Conservation (phyloP, 306 rosid genomes). For the Quercus parvula region DNA sequence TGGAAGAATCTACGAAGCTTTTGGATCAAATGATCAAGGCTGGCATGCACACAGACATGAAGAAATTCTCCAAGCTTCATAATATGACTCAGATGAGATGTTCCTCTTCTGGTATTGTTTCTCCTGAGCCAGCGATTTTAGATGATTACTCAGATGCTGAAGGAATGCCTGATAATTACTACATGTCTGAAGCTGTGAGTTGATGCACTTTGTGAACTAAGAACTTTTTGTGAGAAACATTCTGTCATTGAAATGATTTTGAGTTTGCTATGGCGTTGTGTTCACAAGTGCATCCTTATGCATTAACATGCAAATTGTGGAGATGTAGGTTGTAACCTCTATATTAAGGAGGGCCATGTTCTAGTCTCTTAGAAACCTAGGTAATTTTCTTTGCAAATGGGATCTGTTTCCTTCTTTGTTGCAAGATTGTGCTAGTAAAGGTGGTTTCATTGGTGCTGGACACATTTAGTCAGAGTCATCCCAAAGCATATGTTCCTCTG, state of each 20-base stretch:
- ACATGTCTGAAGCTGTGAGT: constrained; percentile 8
- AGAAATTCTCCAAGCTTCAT: not conserved
- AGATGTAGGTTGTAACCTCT: not conserved
- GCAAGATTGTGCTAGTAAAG: not conserved
- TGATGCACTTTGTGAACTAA: constrained; percentile 1
- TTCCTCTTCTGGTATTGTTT: not conserved
- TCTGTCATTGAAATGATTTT: not conserved
- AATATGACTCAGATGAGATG: not conserved
- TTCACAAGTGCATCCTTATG: not conserved
- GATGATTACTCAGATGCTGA: not conserved
- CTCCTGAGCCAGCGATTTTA: not conserved
- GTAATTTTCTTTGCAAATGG: not conserved
- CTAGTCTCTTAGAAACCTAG: not conserved
- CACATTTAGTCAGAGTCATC: not conserved
- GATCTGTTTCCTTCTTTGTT: not conserved
- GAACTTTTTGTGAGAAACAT: not conserved
- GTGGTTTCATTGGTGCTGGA: not conserved
- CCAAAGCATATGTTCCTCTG: not conserved
- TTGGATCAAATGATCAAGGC: constrained; percentile 34
- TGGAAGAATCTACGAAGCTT: constrained; percentile 20
- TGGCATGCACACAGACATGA: constrained; percentile 13
- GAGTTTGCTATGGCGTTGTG: not conserved
- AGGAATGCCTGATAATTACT: not conserved
- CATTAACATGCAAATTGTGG: not conserved
- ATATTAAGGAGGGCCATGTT: not conserved